Evolutionary conservation across 768 basidiomycete species (phyloP), one percentile per base, ranked within the genome.

Genomic region (Russula vinacea): DNA sequence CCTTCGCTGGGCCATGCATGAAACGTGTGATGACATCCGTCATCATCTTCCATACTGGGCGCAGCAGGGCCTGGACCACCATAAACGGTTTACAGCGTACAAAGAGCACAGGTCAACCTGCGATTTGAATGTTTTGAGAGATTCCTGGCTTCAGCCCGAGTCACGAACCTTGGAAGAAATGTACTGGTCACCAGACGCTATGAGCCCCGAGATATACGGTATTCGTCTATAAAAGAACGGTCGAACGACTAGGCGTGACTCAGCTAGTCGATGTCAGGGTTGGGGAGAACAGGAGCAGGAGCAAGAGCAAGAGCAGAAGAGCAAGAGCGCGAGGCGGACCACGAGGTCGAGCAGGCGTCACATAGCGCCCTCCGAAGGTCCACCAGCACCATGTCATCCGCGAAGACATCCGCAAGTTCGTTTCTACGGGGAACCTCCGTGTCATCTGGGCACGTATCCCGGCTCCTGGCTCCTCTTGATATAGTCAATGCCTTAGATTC

Each of bases 1-100:
- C 13, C 54, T 67, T 37, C 63, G 66, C n/a, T 67, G 66, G 66
- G 53, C 63, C 24, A 64, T 67, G 44, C 58, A 60, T n/a, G 66
- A 61, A 56, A 61, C 66, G 0, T 65, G 66, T 35, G 54, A 65
- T 14, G 66, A 67, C 35, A 67, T 67, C 11, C 40, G 49, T 19
- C 58, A 47, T 19, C 64, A 61, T 40, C 24, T 64, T 17, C 66
- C 62, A 13, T 40, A 64, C 26, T 67, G 66, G 66, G 66, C 39
- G 3, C 40, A 49, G 32, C 66, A 60, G 33, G 66, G 62, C 2
- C 33, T 60, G 11, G 58, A 67, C 37, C 63, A 59, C 26, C 39
- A 45, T 17, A 47, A 29, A 17, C 63, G 66, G 4, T 44, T 52
- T 6, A 3, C 47, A 1, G 66, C 66, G 5, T 65, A 42, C 7